These are phyloP conservation scores for Phytophthora hybrid DNA, from an alignment of 352 stramenopile genomes.

Conservation along the genomic window DNA sequence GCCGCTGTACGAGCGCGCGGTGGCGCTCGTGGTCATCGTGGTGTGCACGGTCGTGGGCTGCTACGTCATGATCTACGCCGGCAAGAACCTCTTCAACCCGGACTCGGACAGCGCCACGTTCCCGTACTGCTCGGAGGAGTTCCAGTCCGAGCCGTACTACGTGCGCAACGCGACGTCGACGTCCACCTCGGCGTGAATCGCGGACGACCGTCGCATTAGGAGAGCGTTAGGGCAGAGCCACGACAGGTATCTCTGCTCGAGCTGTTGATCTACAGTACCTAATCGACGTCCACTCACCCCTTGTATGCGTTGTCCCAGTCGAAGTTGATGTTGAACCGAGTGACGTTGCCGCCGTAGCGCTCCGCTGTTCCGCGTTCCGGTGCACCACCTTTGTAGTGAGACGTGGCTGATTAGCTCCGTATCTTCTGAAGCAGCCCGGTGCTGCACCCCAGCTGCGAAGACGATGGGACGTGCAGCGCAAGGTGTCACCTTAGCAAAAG, in stretches of 20 bases:
- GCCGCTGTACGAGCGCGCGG: constrained; percentile 49
- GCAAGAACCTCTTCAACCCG: constrained; percentile 41
- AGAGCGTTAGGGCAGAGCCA: constrained; percentile 36
- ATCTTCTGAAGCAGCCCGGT: constrained; percentile 31
- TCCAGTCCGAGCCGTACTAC: constrained; percentile 35
- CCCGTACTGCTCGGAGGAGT: constrained; percentile 33
- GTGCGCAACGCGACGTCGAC: constrained; percentile 26
- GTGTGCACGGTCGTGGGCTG: constrained; percentile 46
- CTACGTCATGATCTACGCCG: constrained; percentile 47
- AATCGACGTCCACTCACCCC: not conserved
- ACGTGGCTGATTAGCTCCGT: constrained; percentile 26
- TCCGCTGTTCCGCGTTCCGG: constrained; percentile 17
- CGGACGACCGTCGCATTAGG: constrained; percentile 30
- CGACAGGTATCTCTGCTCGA: constrained; percentile 21
- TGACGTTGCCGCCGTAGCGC: constrained; percentile 22
- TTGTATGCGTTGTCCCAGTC: not conserved
- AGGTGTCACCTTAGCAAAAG: constrained; percentile 4
- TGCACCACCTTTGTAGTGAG: constrained; percentile 27
- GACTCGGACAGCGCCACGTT: constrained; percentile 32
- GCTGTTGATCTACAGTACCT: constrained; percentile 12
- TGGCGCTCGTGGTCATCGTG: constrained; percentile 42
- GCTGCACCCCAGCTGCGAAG: constrained; percentile 13
- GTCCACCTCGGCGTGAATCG: constrained; percentile 27
- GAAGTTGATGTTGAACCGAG: not conserved
- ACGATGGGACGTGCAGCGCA: constrained; percentile 17